These are phyloP conservation scores for Calophaca sinica DNA, from an alignment of 306 rosid species.

Conservation along the genomic window DNA sequence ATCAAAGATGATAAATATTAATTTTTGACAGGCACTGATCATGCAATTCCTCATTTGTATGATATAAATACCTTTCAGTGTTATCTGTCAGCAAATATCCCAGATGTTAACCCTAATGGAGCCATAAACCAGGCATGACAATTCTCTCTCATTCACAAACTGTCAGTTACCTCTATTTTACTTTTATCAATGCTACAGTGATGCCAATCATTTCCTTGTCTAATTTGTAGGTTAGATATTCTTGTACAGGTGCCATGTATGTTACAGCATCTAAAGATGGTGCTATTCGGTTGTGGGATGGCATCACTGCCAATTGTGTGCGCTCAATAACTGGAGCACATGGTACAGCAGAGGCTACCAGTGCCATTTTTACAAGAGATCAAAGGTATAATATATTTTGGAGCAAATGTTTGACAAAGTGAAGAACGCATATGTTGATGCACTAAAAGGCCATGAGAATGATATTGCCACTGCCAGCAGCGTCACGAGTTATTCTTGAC, in stretches of 20 bases:
- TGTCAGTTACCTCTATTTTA: slow-evolving; percentile 26
- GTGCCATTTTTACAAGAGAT: slow-evolving; percentile 89
- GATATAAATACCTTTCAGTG: slow-evolving; percentile 90
- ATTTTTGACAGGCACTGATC: slow-evolving; percentile 82
- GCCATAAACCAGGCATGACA: slow-evolving; percentile 88
- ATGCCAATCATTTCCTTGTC: slow-evolving; percentile 32
- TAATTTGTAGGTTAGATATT: slow-evolving; percentile 80
- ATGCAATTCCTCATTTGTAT: slow-evolving; percentile 85
- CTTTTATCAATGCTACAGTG: not conserved
- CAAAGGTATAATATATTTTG: slow-evolving; percentile 59
- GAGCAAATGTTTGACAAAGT: slow-evolving; percentile 5
- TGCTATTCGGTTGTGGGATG: slow-evolving; percentile 87
- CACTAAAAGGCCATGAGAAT: slow-evolving; percentile 12
- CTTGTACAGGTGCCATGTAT: slow-evolving; percentile 81
- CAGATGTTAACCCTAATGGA: slow-evolving; percentile 71
- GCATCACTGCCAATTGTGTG: slow-evolving; percentile 76
- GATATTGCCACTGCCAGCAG: slow-evolving; percentile 3
- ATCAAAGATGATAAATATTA: slow-evolving; percentile 24
- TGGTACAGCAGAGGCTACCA: slow-evolving; percentile 79
- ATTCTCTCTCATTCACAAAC: slow-evolving; percentile 36
- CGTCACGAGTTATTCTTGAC: slow-evolving; percentile 19
- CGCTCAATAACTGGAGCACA: slow-evolving; percentile 81
- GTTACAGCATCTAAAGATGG: slow-evolving; percentile 96
- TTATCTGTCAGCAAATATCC: slow-evolving; percentile 72
- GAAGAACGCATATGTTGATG: not conserved